phyloP scores from a whole-genome alignment of 1,284 basidiomycete genomes.

The Gymnopus androsaceus region DNA sequence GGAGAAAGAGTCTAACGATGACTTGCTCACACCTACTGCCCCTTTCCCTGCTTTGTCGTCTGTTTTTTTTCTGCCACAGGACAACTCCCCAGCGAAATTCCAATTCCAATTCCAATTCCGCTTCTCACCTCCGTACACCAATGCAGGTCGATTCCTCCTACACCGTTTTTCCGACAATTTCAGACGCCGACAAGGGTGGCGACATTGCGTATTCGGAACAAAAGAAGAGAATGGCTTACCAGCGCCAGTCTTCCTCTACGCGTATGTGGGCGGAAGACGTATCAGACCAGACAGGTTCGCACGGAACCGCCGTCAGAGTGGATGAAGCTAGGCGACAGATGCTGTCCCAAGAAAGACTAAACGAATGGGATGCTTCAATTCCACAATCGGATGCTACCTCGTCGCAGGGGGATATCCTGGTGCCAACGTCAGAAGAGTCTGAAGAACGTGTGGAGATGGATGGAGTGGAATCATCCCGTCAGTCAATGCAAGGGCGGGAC shows the following conservation, averaged over 20 bases:
- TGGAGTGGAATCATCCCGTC: background rate
- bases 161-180: background rate
- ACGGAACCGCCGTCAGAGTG: constrained; percentile 14
- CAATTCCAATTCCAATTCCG: background rate
- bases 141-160: constrained; percentile 29
- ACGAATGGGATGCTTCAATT: constrained; percentile 2
- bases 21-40: background rate
- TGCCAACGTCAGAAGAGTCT: background rate
- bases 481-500: background rate
- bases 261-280: constrained; percentile 38
- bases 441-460: background rate
- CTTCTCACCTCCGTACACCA: constrained; percentile 19
- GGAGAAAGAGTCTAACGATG: background rate
- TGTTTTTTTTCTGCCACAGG: background rate
- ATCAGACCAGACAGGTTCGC: constrained; percentile 29
- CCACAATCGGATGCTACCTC: no score
- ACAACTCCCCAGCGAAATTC: background rate
- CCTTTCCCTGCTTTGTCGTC: background rate
- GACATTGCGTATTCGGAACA: no score
- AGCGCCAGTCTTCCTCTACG: constrained; percentile 19
- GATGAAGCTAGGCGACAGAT: constrained; percentile 7
- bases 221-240: constrained; percentile 7
- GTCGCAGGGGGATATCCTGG: no score
- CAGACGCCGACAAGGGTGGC: constrained; percentile 9
- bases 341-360: constrained; percentile 7